phyloP scores from a whole-genome alignment of 805 yeast genomes.

The Wickerhamomyces bisporus region DNA sequence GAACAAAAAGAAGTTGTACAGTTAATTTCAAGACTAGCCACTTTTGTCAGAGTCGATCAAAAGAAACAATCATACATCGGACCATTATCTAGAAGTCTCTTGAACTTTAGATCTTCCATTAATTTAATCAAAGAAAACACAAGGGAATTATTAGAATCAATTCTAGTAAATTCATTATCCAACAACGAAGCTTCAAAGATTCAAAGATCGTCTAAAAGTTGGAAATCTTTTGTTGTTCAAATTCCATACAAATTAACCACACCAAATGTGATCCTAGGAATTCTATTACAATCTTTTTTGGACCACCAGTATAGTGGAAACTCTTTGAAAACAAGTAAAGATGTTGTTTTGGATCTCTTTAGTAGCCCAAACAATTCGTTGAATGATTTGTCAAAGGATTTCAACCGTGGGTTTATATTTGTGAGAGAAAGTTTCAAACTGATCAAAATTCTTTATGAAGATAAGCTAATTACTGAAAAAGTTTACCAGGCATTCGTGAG shows the following conservation, averaged over 20 bases:
- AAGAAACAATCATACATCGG: conserved; percentile 56
- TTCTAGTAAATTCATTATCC: conserved; percentile 44
- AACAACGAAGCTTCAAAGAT: conserved; percentile 57
- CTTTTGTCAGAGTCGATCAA: conserved; percentile 43
- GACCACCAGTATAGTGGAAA: conserved; percentile 10
- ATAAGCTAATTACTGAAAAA: conserved; percentile 2
- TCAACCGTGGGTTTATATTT: conserved; percentile 7
- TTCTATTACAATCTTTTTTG: conserved; percentile 43
- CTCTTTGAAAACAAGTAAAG: background rate
- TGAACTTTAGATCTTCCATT: conserved; percentile 62
- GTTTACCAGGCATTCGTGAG: conserved; percentile 2
- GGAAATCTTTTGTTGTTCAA: conserved; percentile 52
- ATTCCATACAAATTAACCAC: conserved; percentile 56
- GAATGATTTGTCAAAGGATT: conserved; percentile 4
- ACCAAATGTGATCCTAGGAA: conserved; percentile 61
- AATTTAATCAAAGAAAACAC: conserved; percentile 45
- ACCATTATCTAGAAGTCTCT: conserved; percentile 61
- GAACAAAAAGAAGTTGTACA: conserved; percentile 30
- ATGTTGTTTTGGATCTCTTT: conserved; percentile 1
- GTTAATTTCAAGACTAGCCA: conserved; percentile 44
- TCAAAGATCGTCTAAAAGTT: conserved; percentile 39
- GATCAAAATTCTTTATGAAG: conserved; percentile 2
- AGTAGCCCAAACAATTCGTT: conserved; percentile 4
- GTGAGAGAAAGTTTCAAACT: conserved; percentile 6
- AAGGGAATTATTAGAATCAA: conserved; percentile 51